Evolutionary conservation across 2,329 filamentous ascomycete species (phyloP).

Genomic region (Colletotrichum limetticola): DNA sequence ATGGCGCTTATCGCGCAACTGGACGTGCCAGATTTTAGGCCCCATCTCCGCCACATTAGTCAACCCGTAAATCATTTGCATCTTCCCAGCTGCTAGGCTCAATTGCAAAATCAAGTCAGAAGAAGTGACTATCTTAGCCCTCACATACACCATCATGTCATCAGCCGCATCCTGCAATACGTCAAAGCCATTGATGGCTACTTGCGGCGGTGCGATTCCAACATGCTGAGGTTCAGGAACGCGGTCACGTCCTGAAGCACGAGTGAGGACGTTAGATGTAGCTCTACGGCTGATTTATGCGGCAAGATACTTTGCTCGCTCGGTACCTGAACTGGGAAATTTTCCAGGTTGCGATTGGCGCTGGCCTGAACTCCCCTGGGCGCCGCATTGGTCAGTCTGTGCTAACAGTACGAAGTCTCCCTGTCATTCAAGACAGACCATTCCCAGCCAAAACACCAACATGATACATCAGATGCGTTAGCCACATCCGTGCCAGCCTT

Average conservation of each 20-base stretch:
- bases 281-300: neutral
- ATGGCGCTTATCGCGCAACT: neutral
- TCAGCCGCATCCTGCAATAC: neutral
- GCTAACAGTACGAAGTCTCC: slow-evolving; percentile 15
- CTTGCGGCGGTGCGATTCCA: neutral
- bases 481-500: slow-evolving; percentile 21
- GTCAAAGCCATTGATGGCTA: neutral
- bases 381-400: slow-evolving; percentile 12
- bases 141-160: neutral
- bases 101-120: neutral
- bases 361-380: neutral
- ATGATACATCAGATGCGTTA: slow-evolving; percentile 20
- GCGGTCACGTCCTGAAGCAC: neutral
- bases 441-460: neutral
- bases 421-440: too few species aligned
- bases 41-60: neutral
- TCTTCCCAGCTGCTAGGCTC: neutral
- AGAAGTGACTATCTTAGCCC: neutral
- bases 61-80: neutral
- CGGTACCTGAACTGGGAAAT: neutral
- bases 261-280: neutral
- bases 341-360: slow-evolving; percentile 4
- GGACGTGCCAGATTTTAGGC: neutral
- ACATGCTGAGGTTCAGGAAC: neutral
- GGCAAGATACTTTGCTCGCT: neutral